Percentiles rank a stretch among this genome's conserved stretches.
These are phyloP conservation scores for Backusella morwellensis DNA, from an alignment of 192 early-diverging fungal genomes.

Conservation along the genomic window DNA sequence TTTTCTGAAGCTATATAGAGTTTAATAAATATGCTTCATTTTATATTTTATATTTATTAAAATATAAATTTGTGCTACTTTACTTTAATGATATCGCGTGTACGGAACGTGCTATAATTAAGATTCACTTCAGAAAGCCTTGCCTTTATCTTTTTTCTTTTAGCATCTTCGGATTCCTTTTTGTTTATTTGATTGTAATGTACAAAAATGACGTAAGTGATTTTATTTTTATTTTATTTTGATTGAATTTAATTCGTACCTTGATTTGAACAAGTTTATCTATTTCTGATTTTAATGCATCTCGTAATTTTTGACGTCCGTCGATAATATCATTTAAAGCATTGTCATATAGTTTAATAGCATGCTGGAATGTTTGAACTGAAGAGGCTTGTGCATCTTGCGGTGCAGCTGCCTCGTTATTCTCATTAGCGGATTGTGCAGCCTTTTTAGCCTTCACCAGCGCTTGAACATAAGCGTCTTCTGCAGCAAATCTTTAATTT, in stretches of 20 bases:
- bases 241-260: constrained; percentile 4
- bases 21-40: not conserved
- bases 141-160: constrained; percentile 20
- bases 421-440: not conserved
- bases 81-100: constrained; percentile 16
- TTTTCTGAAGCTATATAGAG: not conserved
- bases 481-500: constrained; percentile 16
- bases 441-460: constrained; percentile 14
- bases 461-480: constrained; percentile 19
- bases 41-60: not conserved
- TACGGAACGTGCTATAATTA: constrained; percentile 24
- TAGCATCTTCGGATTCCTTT: constrained; percentile 20
- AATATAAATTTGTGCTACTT: constrained; percentile 2
- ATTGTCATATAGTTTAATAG: constrained; percentile 6
- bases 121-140: constrained; percentile 22
- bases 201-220: not conserved
- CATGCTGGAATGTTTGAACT: constrained; percentile 7
- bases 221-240: not conserved
- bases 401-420: not conserved
- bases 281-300: constrained; percentile 18
- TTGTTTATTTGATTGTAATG: not conserved
- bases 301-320: constrained; percentile 19
- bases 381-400: not conserved
- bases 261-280: constrained; percentile 14
- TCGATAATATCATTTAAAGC: constrained; percentile 13